Base-by-base conservation (phyloP, 371 early-diverging fungal species). In the Mortierella polycephala region DNA sequence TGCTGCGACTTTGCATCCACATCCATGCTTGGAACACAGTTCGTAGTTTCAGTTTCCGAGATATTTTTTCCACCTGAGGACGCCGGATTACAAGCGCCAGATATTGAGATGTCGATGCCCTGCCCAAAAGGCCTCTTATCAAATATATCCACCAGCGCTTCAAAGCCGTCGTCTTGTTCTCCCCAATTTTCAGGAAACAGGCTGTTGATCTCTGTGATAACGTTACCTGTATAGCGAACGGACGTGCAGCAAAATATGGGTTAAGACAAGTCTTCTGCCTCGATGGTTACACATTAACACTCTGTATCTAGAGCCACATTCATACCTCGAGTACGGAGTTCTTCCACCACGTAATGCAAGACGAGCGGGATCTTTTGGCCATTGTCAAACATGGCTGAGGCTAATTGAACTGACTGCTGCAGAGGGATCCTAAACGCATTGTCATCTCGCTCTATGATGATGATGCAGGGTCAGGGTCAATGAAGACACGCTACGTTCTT, bases 121-220 rank as follows among this genome's bases (percentile, higher is more conserved):
- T 67, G 73, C 3, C 63, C 67, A 59, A 73, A 73, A 7, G 73
- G 73, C 14, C 67, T 44, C 9, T 18, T 39, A 41, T 73, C 67
- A 42, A 73, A 67, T 7, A 62, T 42, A 1, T 49, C 1, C 20
- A 73, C 57, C 2, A 73, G 54, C n/a, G 46, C 49, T 13, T 73
- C 73, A 30, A 73, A 62, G 5, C 11, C 54, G 2, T 30, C 57
- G 46, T 58, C 63, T 11, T 52, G 16, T 11, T 47, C 50, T 20
- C 62, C 67, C 67, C 73, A 73, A 12, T 57, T 39, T 21, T 51
- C 53, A 1, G 62, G 67, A 42, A 67, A 66, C 10, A 73, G 16
- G 10, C 40, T 64, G 10, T 64, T 46, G 39, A 62, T 46, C 2
- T 7, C 42, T 8, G 18, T 14, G 1, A 13, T 7, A 23, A 51